Evolutionary conservation across 148 eudicot species (phyloP), one percentile per base, ranked within the genome.

Genomic region (Cornus florida): DNA sequence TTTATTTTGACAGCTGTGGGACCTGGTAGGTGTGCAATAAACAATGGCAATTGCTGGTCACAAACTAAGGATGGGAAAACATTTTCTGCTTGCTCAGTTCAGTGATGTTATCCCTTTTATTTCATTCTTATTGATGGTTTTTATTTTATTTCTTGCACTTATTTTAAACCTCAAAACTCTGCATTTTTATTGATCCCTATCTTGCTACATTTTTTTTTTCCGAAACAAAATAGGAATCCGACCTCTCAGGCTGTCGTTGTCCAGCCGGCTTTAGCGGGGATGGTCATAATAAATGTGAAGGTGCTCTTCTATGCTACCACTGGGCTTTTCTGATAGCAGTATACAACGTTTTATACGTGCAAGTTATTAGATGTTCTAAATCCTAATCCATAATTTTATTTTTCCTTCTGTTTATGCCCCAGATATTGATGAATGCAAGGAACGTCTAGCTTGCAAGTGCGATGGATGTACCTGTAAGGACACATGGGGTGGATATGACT

Each of bases 21-120:
- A 84, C 91, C 95, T 14, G 98, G 95, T 83, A 91, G 97, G 72
- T 96, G 99, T 77, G 28, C 81, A 11, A 56, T 94, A 46, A 85
- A 94, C 87, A 82, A 86, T 80, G 99, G 99, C 62, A 98, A 92
- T 48, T 96, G 99, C 84, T 96, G 99, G 99, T 86, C 93, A 64
- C 89, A 92, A 10, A 85, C 80, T 5, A 86, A 35, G 78, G 72
- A 83, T 35, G 92, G 91, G 60, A 71, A 33, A 64, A 91, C 81
- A 23, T 88, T 91, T 77, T 94, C 99, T 0, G 99, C 99, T 70
- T 96, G 99, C 87, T 83, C 85, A 79, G 98, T 96, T 91, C 84
- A 24, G 94, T 89, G 62, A 73, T 71, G 6, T 39, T 73, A 10
- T 38, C 48, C 75, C n/a, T 69, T 75, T 16, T 53, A 9, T 43